Base-by-base conservation (phyloP, 2,329 filamentous ascomycete genomes). In the Scortechinia acanthostroma region DNA sequence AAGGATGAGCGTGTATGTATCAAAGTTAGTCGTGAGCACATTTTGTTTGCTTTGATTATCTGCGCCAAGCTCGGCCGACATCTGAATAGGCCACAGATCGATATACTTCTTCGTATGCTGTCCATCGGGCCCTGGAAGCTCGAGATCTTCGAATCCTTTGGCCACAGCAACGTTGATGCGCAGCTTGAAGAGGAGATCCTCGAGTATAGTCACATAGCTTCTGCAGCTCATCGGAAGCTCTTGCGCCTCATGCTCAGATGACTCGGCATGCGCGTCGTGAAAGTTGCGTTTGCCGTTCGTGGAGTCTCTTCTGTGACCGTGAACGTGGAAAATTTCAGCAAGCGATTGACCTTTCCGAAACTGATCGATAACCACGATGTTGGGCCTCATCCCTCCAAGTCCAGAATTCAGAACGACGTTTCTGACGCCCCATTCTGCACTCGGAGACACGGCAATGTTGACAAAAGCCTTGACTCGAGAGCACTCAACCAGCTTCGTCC, bases 21-120 rank as follows among this genome's bases (percentile, higher is more conserved):
- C 89, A 59, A 95, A 94, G 52, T 95, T 95, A 0, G 87, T 93
- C 0, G 89, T 94, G 45, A 91, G 62, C 4, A 93, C 72, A 53
- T 79, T 80, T 49, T 74, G 67, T 48, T 73, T 75, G 50, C 73
- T 81, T 56, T 80, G 77, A 1, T 73, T 74, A 50, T 84, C 80
- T 1, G 83, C 71, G 1, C 80, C 77, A 23, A 93, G 77, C 54
- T 91, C 87, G 1, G 88, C 88, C 4, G 88, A 91, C 88, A 95
- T 95, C 52, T 95, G 90, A 45, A 95, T 93, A 0, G 89, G 89
- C 89, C 89, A 95, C 3, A 95, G 66, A 55, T 95, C 89, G 49
- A 95, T 88, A 55, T 84, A 91, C 55, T 81, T 87, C 57, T 91
- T 91, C 3, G 68, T 69, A 45, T 83, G 78, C 16, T 59, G 56